Evolutionary conservation across 2,329 filamentous ascomycete species (phyloP).

Genomic region (Thermothelomyces thermophilus): DNA sequence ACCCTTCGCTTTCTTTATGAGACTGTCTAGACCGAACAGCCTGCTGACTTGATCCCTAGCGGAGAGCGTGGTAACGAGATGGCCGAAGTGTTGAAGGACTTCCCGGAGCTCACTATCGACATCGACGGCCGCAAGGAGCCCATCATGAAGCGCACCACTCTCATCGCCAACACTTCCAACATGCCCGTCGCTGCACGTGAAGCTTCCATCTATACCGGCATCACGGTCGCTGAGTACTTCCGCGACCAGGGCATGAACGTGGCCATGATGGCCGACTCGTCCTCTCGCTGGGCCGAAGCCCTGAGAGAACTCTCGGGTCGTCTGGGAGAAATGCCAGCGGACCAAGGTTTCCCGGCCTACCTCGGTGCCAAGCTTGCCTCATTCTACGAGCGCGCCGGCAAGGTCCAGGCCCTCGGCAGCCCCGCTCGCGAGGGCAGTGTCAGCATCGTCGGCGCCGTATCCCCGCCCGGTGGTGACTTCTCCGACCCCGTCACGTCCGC

Average conservation of each 20-base stretch:
- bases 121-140: conserved; percentile 92
- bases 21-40: neutral
- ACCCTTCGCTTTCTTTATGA: no score
- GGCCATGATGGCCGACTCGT: conserved; percentile 99
- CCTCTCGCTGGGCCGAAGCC: conserved; percentile 96
- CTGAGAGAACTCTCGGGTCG: conserved; percentile 98
- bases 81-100: conserved; percentile 99
- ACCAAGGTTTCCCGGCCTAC: conserved; percentile 98
- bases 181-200: conserved; percentile 99
- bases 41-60: conserved; percentile 30
- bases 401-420: conserved; percentile 76
- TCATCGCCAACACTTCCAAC: conserved; percentile 99
- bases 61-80: conserved; percentile 98
- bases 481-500: conserved; percentile 93
- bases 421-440: conserved; percentile 87
- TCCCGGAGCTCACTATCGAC: conserved; percentile 94
- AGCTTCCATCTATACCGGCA: conserved; percentile 96
- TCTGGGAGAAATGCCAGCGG: conserved; percentile 98
- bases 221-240: conserved; percentile 94
- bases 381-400: conserved; percentile 98
- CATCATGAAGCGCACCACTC: conserved; percentile 99
- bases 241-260: conserved; percentile 94
- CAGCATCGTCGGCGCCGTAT: conserved; percentile 96
- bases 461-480: conserved; percentile 96
- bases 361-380: conserved; percentile 93